phyloP scores from a whole-genome alignment of 306 rosid genomes.

The Cicer judaicum region DNA sequence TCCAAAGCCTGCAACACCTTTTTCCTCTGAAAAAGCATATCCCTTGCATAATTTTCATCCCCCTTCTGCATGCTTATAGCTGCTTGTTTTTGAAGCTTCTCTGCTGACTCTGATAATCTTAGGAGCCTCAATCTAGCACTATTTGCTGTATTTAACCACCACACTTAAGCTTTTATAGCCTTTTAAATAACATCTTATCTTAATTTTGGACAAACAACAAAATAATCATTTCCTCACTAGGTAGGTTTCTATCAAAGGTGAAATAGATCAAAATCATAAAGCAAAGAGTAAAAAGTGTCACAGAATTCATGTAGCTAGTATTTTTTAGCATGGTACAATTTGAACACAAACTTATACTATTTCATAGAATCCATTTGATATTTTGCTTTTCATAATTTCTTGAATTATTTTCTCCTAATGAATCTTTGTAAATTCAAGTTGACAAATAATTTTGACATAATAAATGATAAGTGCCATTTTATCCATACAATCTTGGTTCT shows the following conservation, averaged over 20 bases:
- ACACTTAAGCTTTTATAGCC: slow-evolving; percentile 32
- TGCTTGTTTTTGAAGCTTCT: slow-evolving; percentile 85
- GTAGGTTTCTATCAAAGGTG: background rate
- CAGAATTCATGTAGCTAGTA: slow-evolving; percentile 3
- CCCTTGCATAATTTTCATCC: slow-evolving; percentile 81
- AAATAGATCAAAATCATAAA: slow-evolving; percentile 20
- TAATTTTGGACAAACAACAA: background rate
- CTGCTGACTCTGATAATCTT: slow-evolving; percentile 94
- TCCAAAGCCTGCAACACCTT: slow-evolving; percentile 86
- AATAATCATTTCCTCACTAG: background rate
- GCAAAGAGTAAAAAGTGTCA: background rate
- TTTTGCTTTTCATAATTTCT: background rate
- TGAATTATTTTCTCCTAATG: background rate
- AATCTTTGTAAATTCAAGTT: background rate
- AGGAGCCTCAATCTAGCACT: slow-evolving; percentile 83
- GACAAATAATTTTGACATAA: background rate
- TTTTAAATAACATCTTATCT: background rate
- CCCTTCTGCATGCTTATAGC: slow-evolving; percentile 69
- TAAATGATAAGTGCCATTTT: background rate
- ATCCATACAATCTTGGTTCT: slow-evolving; percentile 25
- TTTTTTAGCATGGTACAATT: background rate
- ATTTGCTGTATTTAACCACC: slow-evolving; percentile 63
- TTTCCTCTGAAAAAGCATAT: slow-evolving; percentile 83
- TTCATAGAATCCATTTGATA: background rate
- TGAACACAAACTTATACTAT: background rate